Evolutionary conservation across 352 stramenopile genomes (phyloP), one percentile per base, ranked within the genome.

Genomic region (Phytopythium delawarense): DNA sequence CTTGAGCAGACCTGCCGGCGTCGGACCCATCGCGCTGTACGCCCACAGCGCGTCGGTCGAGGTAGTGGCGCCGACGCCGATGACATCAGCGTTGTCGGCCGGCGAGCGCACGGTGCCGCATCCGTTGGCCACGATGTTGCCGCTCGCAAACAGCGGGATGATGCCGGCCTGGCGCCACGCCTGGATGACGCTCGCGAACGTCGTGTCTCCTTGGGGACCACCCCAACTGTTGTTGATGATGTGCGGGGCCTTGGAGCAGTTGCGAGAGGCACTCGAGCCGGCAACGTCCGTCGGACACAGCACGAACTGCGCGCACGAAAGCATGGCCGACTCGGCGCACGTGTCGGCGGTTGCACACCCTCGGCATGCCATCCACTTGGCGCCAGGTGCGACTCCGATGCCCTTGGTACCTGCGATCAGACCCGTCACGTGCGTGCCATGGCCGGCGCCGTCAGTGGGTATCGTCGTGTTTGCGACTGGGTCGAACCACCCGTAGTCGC

Each of bases 211-310:
- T 23, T 59, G 62, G 23, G 37, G 12, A 7, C 35, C 52, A 4
- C 70, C 74, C 77, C 77, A 86, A 60, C 71, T 82, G 63, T 84
- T 86, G 62, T 76, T 86, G n/a, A 86, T 63, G 9, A 86, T 61
- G 50, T 70, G 65, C 16, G 75, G 75, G 2, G 71, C 70, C 59
- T 84, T 79, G 34, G 65, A 72, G 50, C 78, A 88, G 45, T 80
- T 60, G 35, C 53, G 25, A 18, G 51, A 57, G 12, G 40, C 52
- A 57, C 72, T 74, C 12, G 39, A 63, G 23, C 76, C 74, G 8
- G 60, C 63, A 13, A 63, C 42, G 62, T 85, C 69, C 1, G 75
- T 83, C 2, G 77, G 79, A 49, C 79, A 88, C 40, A 80, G 23
- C 30, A 88, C 67, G 51, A 80, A 88, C 68, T 88, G 71, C 7